These are phyloP conservation scores for Melampsora americana DNA, from an alignment of 1,284 basidiomycete species.

Conservation along the genomic window DNA sequence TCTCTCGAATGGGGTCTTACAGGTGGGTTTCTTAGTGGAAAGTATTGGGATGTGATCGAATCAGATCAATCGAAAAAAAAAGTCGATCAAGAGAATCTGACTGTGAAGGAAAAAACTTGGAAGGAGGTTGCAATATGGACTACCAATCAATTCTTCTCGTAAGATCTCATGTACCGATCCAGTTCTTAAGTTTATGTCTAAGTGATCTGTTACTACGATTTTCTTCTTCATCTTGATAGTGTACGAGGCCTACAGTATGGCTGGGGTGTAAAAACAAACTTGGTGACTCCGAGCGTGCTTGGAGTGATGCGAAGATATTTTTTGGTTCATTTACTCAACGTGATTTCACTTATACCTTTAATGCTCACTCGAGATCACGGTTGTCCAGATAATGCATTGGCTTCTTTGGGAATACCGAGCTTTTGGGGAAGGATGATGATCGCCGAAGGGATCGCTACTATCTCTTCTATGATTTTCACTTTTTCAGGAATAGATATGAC, in stretches of 20 bases:
- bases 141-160: slow-evolving; percentile 3
- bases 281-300: not conserved
- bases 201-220: not conserved
- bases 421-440: slow-evolving; percentile 1
- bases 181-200: not conserved
- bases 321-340: slow-evolving; percentile 17
- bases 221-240: slow-evolving; percentile 3
- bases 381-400: slow-evolving; percentile 11
- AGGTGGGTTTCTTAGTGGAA: not conserved
- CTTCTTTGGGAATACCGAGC: slow-evolving; percentile 3
- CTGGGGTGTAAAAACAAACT: slow-evolving; percentile 22
- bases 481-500: slow-evolving; percentile 18
- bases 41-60: slow-evolving; percentile 8
- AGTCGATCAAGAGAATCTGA: not conserved
- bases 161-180: not conserved
- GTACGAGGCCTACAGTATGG: slow-evolving; percentile 26
- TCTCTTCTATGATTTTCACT: slow-evolving; percentile 7
- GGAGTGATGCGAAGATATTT: slow-evolving; percentile 6
- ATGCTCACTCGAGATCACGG: slow-evolving; percentile 11
- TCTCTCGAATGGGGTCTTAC: slow-evolving; percentile 16
- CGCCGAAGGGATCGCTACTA: slow-evolving; percentile 7
- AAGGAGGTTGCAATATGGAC: slow-evolving; percentile 18
- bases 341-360: not conserved
- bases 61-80: not conserved
- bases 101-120: not conserved